Evolutionary conservation across 306 rosid species (phyloP), one percentile per base, ranked within the genome.

Genomic region (Casuarina equisetifolia): DNA sequence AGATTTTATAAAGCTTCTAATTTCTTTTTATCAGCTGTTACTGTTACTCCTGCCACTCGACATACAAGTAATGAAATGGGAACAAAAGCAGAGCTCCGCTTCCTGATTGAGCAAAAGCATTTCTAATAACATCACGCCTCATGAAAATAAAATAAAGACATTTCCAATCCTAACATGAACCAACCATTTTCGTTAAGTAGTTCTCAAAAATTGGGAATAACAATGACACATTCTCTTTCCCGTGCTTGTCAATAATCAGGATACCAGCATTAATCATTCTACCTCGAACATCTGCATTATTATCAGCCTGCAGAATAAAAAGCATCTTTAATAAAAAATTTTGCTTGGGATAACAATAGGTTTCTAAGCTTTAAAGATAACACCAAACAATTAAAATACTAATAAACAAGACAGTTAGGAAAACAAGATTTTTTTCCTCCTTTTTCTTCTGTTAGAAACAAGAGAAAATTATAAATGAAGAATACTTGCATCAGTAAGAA

Each of bases 241-340:
- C 99, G 73, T 91, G 96, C 90, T 91, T 95, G 86, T 95, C 97
- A 76, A 95, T 91, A 77, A 95, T 95, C 91, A 91, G 77, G 79
- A 92, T 90, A 79, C 97, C 99, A 81, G 99, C 96, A 85, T 91
- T 92, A 53, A 95, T 87, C 99, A 95, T 95, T 95, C 96, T 91
- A 75, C 91, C 97, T 70, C 97, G 85, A 80, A 95, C 99, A 85
- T 95, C 99, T 62, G 85, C 82, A 88, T 95, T 92, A 46, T 91
- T 91, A 88, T 95, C 99, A 63, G 92, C 99, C 99, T 95, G 94
- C 92, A 91, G 44, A 48, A 86, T 72, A 73, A 87, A 68, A 79
- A 61, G 73, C 78, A 89, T 62, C 74, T 53, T 13, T 66, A 43
- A 39, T 66, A 66, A 15, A 66, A 25, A 62, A 8, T 58, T 58